Base-by-base conservation (phyloP, 257 asterid species). In the Ballota nigra region DNA sequence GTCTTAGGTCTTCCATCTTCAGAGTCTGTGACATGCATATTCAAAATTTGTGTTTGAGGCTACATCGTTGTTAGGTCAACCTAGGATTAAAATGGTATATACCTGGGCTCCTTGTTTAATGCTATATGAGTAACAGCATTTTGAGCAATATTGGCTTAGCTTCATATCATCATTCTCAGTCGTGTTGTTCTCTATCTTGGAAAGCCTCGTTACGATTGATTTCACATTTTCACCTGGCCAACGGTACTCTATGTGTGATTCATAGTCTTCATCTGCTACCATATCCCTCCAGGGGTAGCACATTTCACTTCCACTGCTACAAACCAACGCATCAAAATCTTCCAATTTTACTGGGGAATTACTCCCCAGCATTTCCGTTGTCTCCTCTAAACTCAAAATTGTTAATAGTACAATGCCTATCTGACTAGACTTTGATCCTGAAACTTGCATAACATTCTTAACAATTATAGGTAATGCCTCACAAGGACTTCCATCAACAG, bases 231-330 rank as follows among this genome's bases (percentile, higher is more conserved):
- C 89, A 70, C 91, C 86, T 11, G 91, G 84, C 96, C 93, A 87
- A 24, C 88, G 88, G 71, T 83, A 74, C 77, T 78, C 92, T 52
- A 84, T 77, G 74, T 84, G 92, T 69, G 85, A 80, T 75, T 80
- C 82, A 2, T 88, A 86, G 77, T 86, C 89, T 69, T 85, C 87
- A 77, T 86, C 90, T 43, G 69, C 38, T 26, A 19, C 79, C 72
- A 79, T 75, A 76, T 86, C 91, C 79, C 79, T 80, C 90, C 92
- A 89, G 6, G 95, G 90, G 57, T 82, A 81, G 76, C 77, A 86
- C 63, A 88, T 77, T 80, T 88, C 90, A 43, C 95, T 83, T 29
- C 95, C 95, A 66, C 88, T 84, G 77, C 83, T 80, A 41, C 92
- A 88, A 67, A 81, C 79, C 76, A 88, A 43, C 40, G 95, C 90